Base-by-base conservation (phyloP, 1,284 basidiomycete genomes). In the Bondarzewia mesenterica region DNA sequence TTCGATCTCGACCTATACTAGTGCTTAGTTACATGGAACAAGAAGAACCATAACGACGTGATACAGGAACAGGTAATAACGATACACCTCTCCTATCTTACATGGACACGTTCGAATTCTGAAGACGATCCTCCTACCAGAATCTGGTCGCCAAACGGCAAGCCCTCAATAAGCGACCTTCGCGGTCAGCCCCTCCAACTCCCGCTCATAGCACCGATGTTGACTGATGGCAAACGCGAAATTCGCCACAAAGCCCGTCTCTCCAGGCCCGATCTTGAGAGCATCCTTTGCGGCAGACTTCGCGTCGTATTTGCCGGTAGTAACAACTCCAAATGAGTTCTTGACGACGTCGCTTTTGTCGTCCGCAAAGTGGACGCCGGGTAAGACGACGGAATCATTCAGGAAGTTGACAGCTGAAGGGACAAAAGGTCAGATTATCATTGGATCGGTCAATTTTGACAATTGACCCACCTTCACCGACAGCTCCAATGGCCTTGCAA, bases 401-500 rank as follows among this genome's bases (percentile, higher is more conserved):
- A 85, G 58, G 57, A 81, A 72, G 2, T 59, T 57, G 5, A 76
- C 72, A 51, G 68, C 82, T 82, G 16, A 7, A 25, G 23, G 14
- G 4, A 43, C n/a, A 22, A 6, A 5, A 29, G 32, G 1, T 20
- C 47, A 54, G 23, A 32, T 18, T 26, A 20, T 8, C 12, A 8
- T 35, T 16, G 40, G 43, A 40, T 29, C 15, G 20, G 49, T 5
- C 23, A 15, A 45, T 23, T 46, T 10, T 21, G 49, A 27, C 4
- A 16, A 45, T 52, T 27, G 39, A 57, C 68, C 44, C 41, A 77
- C 81, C 81, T 63, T 81, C 75, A 16, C 85, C 88, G 35, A 83
- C 70, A 5, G 80, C 85, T n/a, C 78, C 83, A 45, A 90, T 85
- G 10, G 81, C 60, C 65, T 90, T 89, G 63, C 80, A 78, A 62